These are phyloP conservation scores for Chloris gayana DNA, from an alignment of 176 grass and related monocot genomes.

Conservation along the genomic window DNA sequence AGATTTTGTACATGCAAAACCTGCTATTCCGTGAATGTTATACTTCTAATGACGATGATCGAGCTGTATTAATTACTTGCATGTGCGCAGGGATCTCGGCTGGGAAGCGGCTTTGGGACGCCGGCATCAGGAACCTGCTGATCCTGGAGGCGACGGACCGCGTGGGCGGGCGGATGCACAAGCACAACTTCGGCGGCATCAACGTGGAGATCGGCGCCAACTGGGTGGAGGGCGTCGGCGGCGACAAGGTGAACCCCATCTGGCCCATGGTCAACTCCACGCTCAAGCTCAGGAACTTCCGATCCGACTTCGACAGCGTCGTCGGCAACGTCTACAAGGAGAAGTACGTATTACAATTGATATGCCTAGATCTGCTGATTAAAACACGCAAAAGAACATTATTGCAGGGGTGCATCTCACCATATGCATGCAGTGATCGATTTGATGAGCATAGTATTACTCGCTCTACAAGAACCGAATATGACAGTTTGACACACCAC, in stretches of 20 bases:
- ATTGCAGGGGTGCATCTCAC: no score
- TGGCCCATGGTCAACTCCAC: slow-evolving; percentile 61
- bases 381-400: no score
- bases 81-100: slow-evolving; percentile 68
- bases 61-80: no score
- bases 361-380: no score
- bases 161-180: slow-evolving; percentile 69
- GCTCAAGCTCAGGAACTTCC: slow-evolving; percentile 62
- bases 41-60: no score
- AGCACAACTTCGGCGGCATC: slow-evolving; percentile 56
- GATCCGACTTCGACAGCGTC: slow-evolving; percentile 49
- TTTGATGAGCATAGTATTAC: no score
- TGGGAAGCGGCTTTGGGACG: slow-evolving; percentile 63
- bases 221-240: slow-evolving; percentile 76
- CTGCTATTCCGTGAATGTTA: no score
- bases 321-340: slow-evolving; percentile 56
- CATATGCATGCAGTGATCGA: no score
- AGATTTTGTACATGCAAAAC: no score
- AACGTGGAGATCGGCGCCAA: slow-evolving; percentile 72
- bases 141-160: slow-evolving; percentile 70
- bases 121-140: slow-evolving; percentile 56
- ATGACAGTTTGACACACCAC: no score
- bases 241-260: slow-evolving; percentile 57
- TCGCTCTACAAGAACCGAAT: no score
- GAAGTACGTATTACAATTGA: slow-evolving; percentile 21